Percentiles rank a stretch among this genome's conserved stretches.
phyloP scores from a whole-genome alignment of 495 filamentous ascomycete species.

The Friedmanniomyces endolithicus region DNA sequence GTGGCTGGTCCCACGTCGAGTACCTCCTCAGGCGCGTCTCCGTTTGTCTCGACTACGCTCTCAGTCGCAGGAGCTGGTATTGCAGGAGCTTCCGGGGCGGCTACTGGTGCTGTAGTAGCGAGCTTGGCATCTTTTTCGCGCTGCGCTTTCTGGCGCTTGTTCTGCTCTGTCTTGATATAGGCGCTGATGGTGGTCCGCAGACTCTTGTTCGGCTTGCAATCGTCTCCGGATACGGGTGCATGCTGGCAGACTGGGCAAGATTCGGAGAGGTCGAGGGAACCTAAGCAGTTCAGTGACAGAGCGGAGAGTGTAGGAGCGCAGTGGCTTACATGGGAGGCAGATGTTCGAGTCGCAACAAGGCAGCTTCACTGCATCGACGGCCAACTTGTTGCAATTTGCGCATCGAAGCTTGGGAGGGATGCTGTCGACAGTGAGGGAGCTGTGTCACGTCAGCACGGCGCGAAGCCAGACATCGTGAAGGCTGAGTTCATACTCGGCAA shows the following conservation, averaged over 20 bases:
- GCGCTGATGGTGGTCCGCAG: conserved; percentile 79
- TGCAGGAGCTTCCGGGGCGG: conserved; percentile 25
- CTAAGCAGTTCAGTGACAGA: not conserved
- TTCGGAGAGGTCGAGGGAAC: conserved; percentile 34
- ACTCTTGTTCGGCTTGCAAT: conserved; percentile 79
- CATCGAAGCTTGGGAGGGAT: conserved; percentile 92
- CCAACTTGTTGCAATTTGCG: conserved; percentile 80
- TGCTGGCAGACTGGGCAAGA: conserved; percentile 91
- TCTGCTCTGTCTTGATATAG: conserved; percentile 75
- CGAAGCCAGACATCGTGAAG: not conserved
- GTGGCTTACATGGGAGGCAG: conserved; percentile 70
- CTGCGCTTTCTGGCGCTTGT: conserved; percentile 51
- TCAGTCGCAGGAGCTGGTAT: not conserved
- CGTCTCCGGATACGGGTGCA: conserved; percentile 65
- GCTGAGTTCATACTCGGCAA: conserved; percentile 3
- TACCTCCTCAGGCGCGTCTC: not conserved
- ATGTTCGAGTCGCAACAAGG: conserved; percentile 94
- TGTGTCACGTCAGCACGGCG: conserved; percentile 25
- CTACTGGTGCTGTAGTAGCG: conserved; percentile 22
- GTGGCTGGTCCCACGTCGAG: not conserved
- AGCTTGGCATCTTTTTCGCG: not conserved
- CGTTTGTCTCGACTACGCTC: not conserved
- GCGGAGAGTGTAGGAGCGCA: not conserved
- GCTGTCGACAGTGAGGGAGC: conserved; percentile 68
- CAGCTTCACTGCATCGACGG: conserved; percentile 78